Conservation (phyloP, 1,284 basidiomycete species). For the Sanghuangporus weigelae region DNA sequence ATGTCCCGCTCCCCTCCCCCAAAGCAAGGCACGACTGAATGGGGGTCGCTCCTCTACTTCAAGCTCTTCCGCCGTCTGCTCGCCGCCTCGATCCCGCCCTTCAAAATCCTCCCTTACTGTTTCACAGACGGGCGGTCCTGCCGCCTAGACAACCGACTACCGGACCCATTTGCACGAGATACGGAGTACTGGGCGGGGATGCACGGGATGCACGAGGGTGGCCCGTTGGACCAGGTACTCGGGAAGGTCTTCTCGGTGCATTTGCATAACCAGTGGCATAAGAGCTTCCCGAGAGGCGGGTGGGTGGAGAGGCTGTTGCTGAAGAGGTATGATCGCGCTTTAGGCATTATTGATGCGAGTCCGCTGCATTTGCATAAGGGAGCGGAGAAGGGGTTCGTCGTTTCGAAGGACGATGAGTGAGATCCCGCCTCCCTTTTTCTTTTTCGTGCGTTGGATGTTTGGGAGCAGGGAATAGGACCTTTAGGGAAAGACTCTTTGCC, state of each 20-base stretch:
- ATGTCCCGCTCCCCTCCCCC: constrained; percentile 76
- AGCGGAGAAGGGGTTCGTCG: not conserved
- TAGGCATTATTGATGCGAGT: constrained; percentile 10
- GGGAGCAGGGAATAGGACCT: not conserved
- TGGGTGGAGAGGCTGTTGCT: constrained; percentile 80
- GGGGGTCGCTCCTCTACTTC: constrained; percentile 87
- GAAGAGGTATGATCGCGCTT: constrained; percentile 45
- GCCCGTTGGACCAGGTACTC: constrained; percentile 64
- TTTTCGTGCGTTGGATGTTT: not conserved
- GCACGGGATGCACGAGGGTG: constrained; percentile 51
- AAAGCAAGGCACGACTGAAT: constrained; percentile 77
- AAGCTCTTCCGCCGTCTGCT: constrained; percentile 83
- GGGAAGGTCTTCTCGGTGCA: constrained; percentile 79
- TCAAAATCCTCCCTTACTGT: constrained; percentile 89
- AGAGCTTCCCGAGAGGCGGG: constrained; percentile 67
- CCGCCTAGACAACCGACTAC: constrained; percentile 84
- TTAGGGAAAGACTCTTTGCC: not conserved
- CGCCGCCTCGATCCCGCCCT: constrained; percentile 66
- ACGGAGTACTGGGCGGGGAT: constrained; percentile 57
- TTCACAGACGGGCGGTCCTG: constrained; percentile 88
- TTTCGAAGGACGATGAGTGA: constrained; percentile 7
- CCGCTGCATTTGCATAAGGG: not conserved
- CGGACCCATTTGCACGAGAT: constrained; percentile 79
- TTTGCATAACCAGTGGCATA: constrained; percentile 92
- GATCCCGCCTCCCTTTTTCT: not conserved